Evolutionary conservation across 2,329 filamentous ascomycete genomes (phyloP).

Genomic region (Venturia effusa): DNA sequence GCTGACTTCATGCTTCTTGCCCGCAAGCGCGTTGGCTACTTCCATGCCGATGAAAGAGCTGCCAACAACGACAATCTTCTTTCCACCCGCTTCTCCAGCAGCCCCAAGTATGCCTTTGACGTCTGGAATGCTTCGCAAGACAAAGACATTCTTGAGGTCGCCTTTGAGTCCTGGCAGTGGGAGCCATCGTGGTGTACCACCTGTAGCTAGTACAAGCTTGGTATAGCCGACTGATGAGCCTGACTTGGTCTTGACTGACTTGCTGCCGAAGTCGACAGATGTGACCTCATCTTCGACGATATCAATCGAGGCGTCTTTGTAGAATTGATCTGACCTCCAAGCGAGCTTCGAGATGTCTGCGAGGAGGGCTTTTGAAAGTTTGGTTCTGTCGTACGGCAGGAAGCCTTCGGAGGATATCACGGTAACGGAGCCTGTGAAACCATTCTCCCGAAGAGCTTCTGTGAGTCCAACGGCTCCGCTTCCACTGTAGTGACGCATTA

Average conservation of each 20-base stretch:
- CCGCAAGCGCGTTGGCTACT: constrained; percentile 67
- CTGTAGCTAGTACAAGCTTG: constrained; percentile 84
- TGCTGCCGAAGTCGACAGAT: constrained; percentile 62
- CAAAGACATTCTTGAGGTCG: constrained; percentile 76
- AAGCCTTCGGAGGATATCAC: constrained; percentile 77
- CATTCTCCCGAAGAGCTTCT: constrained; percentile 71
- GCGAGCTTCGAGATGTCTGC: constrained; percentile 69
- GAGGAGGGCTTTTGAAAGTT: constrained; percentile 87
- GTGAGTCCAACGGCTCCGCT: constrained; percentile 73
- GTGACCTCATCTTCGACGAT: constrained; percentile 52
- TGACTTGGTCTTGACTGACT: constrained; percentile 62
- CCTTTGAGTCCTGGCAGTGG: constrained; percentile 75
- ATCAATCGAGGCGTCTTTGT: constrained; percentile 49
- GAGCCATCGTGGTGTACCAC: constrained; percentile 64
- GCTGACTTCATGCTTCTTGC: constrained; percentile 67
- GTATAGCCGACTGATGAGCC: constrained; percentile 66
- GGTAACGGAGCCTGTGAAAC: constrained; percentile 70
- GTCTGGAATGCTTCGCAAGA: constrained; percentile 67
- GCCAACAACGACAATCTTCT: constrained; percentile 87
- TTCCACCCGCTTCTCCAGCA: constrained; percentile 66
- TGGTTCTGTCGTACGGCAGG: constrained; percentile 83
- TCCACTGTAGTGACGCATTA: constrained; percentile 40
- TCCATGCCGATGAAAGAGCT: constrained; percentile 98
- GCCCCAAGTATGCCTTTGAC: constrained; percentile 66
- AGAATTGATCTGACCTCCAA: constrained; percentile 69